Percentiles rank a stretch among this genome's conserved stretches.
Evolutionary conservation across 2,329 filamentous ascomycete genomes (phyloP).

Genomic region (Fusarium lyarnte): DNA sequence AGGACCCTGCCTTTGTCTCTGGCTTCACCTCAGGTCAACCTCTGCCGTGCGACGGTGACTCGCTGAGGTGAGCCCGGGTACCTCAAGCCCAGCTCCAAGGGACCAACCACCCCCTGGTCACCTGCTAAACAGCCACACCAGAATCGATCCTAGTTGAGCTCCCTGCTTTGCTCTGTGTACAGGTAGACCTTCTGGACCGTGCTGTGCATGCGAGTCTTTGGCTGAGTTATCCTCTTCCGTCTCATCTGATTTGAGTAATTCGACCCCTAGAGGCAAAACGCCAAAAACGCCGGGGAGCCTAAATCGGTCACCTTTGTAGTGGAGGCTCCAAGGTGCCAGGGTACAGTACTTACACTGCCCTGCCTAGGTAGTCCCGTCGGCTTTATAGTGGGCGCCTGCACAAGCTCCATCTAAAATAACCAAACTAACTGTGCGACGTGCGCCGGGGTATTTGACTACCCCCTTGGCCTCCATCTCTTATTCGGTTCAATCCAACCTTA

Average conservation of each 20-base stretch:
- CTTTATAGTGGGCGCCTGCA: slow-evolving; percentile 33
- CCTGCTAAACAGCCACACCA: slow-evolving; percentile 15
- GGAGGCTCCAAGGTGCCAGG: slow-evolving; percentile 11
- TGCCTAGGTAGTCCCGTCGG: neutral
- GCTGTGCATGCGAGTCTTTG: slow-evolving; percentile 1
- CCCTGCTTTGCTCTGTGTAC: neutral
- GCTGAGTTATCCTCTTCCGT: neutral
- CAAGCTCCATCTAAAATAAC: slow-evolving; percentile 24
- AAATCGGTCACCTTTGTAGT: slow-evolving; percentile 2
- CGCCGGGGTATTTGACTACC: slow-evolving; percentile 35
- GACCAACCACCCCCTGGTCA: slow-evolving; percentile 25
- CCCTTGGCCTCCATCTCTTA: slow-evolving; percentile 29
- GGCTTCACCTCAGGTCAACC: slow-evolving; percentile 14
- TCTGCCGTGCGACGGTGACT: slow-evolving; percentile 24
- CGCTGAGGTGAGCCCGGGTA: slow-evolving; percentile 17
- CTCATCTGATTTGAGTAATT: neutral
- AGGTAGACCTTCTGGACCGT: slow-evolving; percentile 3
- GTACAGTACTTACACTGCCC: neutral
- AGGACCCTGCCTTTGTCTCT: slow-evolving; percentile 15
- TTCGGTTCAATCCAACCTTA: slow-evolving; percentile 28
- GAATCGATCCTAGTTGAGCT: neutral
- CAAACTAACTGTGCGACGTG: slow-evolving; percentile 24
- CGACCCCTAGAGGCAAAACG: slow-evolving; percentile 6
- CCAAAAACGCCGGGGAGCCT: slow-evolving; percentile 9
- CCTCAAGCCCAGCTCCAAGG: neutral